Base-by-base conservation (phyloP, 805 yeast genomes). In the Yamadazyma ubonensis region DNA sequence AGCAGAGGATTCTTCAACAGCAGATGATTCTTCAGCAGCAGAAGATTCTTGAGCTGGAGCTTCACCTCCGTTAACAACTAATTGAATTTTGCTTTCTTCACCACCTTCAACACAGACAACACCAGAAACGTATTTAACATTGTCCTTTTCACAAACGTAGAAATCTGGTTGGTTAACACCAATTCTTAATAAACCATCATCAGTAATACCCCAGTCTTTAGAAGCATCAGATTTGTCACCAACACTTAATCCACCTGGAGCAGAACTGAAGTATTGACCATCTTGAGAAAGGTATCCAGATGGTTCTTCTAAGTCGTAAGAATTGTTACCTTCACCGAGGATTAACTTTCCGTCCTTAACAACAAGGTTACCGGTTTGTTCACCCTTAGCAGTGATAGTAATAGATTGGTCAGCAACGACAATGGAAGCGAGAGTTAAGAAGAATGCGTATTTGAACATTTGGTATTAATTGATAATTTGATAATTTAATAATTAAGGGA, bases 371-470 rank as follows among this genome's bases (percentile, higher is more conserved):
- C 44, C 44, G 40, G 48, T 33, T 34, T 50, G 42, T 14, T 34
- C 49, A 45, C 66, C 67, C n/a, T 29, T 18, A 20, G 67, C 66
- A 25, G 52, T 41, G 36, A 63, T 54, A 30, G 46, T 38, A 52
- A 61, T 56, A 33, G 57, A 43, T 43, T 58, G 57, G 54, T 62
- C 67, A 34, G 67, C 67, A 9, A 17, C 25, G 30, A 38, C 42
- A n/a, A 45, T 25, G 21, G 52, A 41, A 8, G 54, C 51, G 27
- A 64, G 46, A 48, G 67, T 42, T 51, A 52, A 47, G 56, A 61
- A 52, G 16, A 58, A 16, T 30, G 38, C 53, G 52, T 39, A 61
- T 29, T 41, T 39, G 38, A 34, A 34, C 39, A 36, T 29, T 18
- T 5, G 26, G 9, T 12, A 28, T 15, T 4, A 20, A n/a, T n/a